Percentiles rank a stretch among this genome's conserved stretches.
phyloP scores from a whole-genome alignment of 2,329 filamentous ascomycete species.

The Cephalotrichum gorgonifer region DNA sequence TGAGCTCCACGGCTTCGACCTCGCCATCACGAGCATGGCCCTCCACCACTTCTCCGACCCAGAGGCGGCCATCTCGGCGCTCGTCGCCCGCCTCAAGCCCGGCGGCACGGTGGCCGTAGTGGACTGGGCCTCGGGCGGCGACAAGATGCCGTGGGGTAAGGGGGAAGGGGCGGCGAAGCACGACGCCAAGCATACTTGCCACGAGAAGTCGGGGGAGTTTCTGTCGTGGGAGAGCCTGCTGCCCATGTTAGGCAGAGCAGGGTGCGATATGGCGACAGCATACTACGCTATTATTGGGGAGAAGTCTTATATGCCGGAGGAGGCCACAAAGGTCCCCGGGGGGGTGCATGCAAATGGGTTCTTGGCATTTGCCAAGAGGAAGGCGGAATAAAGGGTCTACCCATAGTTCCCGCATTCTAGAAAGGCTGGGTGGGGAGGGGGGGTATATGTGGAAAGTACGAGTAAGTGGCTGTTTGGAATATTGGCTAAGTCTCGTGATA shows the following conservation, averaged over 20 bases:
- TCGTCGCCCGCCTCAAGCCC: conserved; percentile 16
- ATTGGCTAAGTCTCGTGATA: no score
- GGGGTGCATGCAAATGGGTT: conserved; percentile 2
- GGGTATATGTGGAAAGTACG: no score
- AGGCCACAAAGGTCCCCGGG: not conserved
- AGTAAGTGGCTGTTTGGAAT: no score
- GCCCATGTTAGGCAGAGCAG: conserved; percentile 1
- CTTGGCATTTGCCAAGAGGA: conserved; percentile 3
- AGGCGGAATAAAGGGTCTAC: not conserved
- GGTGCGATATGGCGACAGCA: conserved; percentile 5
- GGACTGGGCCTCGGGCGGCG: conserved; percentile 35
- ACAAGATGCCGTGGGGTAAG: conserved; percentile 45
- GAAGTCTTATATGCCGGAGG: conserved; percentile 4
- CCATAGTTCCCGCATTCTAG: no score
- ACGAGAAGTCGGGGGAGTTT: not conserved
- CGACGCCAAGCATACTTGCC: not conserved
- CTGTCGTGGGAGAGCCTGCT: conserved; percentile 1
- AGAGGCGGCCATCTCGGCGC: conserved; percentile 14
- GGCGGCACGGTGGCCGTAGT: conserved; percentile 21
- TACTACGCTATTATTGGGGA: conserved; percentile 4
- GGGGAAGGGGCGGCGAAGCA: conserved; percentile 30
- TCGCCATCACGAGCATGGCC: conserved; percentile 22
- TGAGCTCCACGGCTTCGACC: conserved; percentile 18
- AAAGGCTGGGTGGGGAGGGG: no score
- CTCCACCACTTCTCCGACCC: conserved; percentile 24